Conservation (phyloP, 2,329 filamentous ascomycete species). For the Penicillium capsulatum region DNA sequence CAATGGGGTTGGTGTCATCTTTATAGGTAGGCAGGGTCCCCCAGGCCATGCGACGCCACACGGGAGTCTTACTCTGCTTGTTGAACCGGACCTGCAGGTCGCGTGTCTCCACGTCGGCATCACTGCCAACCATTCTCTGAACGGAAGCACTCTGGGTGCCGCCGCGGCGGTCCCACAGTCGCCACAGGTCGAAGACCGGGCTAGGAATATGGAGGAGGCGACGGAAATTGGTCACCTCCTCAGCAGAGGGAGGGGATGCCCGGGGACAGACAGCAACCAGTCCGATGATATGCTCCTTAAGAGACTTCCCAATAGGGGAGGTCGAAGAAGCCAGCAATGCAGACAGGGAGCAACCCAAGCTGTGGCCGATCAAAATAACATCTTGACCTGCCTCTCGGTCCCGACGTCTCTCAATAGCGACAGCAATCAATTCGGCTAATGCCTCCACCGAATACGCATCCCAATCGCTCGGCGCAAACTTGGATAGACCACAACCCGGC, state of each 20-base stretch:
- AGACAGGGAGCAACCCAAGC: constrained; percentile 78
- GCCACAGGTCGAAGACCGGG: constrained; percentile 67
- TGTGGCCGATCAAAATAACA: constrained; percentile 80
- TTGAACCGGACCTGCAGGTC: constrained; percentile 55
- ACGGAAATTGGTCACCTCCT: constrained; percentile 50
- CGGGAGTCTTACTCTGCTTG: constrained; percentile 72
- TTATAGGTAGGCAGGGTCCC: constrained; percentile 62
- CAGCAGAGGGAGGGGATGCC: constrained; percentile 57
- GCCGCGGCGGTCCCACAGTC: constrained; percentile 73
- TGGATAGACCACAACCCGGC: constrained; percentile 80
- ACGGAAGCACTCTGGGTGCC: constrained; percentile 76
- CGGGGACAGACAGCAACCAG: constrained; percentile 78
- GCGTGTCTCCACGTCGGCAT: constrained; percentile 40
- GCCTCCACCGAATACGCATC: constrained; percentile 74
- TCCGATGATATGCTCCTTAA: constrained; percentile 66
- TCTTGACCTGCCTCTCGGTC: constrained; percentile 63
- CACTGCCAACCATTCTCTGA: constrained; percentile 58
- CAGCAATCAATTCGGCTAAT: constrained; percentile 68
- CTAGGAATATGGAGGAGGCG: constrained; percentile 63
- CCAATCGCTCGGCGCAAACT: constrained; percentile 66
- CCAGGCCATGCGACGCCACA: constrained; percentile 76
- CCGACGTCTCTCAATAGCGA: constrained; percentile 68
- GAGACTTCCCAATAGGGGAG: constrained; percentile 49
- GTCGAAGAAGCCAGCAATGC: constrained; percentile 64
- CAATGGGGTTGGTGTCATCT: constrained; percentile 45